A percentile compares a stretch with the other conserved stretches of the same genome.
Evolutionary conservation across 225 moss, liverwort and hornwort species (phyloP).

Genomic region (Asterella californica): DNA sequence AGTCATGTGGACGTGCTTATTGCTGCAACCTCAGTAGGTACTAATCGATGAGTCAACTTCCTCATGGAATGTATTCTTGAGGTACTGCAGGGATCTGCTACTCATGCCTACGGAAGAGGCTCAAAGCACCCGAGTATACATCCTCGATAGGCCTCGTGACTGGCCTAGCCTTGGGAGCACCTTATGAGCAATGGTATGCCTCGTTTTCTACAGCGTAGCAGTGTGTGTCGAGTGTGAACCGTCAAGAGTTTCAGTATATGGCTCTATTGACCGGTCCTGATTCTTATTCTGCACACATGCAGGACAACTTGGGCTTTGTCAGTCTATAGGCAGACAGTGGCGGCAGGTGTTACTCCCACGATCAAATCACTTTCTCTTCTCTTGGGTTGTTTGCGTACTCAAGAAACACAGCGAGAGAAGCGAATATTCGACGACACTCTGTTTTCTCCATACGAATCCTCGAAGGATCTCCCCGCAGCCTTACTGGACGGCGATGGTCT

Average conservation of each 20-base stretch:
- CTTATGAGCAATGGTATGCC: conserved; percentile 77
- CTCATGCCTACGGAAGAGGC: conserved; percentile 30
- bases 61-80: not conserved
- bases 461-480: conserved; percentile 35
- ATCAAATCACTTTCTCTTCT: conserved; percentile 70
- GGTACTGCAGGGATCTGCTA: conserved; percentile 39
- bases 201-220: not conserved
- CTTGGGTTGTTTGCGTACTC: conserved; percentile 90
- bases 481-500: conserved; percentile 62
- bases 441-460: conserved; percentile 46
- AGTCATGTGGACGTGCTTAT: not conserved
- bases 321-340: conserved; percentile 79
- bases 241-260: not conserved
- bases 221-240: too few species aligned
- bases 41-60: not conserved
- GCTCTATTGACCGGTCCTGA: not conserved
- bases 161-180: conserved; percentile 48
- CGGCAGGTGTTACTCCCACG: conserved; percentile 67
- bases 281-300: conserved; percentile 4
- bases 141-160: conserved; percentile 56
- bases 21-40: not conserved
- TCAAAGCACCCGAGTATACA: conserved; percentile 45
- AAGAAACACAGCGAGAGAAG: conserved; percentile 40
- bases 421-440: conserved; percentile 45
- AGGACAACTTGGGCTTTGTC: conserved; percentile 95